Percentiles rank a stretch among this genome's conserved stretches.
Evolutionary conservation across 768 basidiomycete genomes (phyloP).

Genomic region (Infundibulicybe gibba): DNA sequence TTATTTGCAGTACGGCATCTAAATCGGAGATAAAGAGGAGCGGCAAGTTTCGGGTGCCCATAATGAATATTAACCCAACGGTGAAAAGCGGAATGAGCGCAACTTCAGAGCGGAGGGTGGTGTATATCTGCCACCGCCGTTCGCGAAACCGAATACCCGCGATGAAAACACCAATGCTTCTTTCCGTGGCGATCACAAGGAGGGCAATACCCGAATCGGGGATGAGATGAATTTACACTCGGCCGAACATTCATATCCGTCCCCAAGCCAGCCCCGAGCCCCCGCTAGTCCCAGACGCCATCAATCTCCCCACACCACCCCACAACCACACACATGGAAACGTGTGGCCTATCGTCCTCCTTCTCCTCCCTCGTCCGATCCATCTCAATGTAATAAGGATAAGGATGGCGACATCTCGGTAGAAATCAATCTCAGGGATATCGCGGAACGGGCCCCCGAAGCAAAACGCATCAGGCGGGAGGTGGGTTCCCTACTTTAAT

Average conservation of each 20-base stretch:
- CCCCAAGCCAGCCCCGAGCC: neutral
- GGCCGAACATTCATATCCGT: neutral
- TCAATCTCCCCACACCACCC: neutral
- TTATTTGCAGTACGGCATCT: neutral
- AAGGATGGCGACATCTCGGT: constrained; percentile 2
- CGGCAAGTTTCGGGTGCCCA: constrained; percentile 11
- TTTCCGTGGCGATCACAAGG: neutral
- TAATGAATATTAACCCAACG: neutral
- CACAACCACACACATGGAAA: neutral
- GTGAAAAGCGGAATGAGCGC: constrained; percentile 16
- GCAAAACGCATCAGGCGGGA: constrained; percentile 9
- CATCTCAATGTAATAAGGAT: constrained; percentile 6
- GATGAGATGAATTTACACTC: neutral
- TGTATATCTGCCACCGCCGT: constrained; percentile 21
- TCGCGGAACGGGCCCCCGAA: constrained; percentile 6
- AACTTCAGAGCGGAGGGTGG: constrained; percentile 17
- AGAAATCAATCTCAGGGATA: neutral
- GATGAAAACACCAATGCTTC: no score
- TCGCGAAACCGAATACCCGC: neutral
- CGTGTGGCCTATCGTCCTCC: no score
- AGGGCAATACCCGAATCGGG: neutral
- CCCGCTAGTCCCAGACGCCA: neutral
- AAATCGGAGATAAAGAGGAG: constrained; percentile 1
- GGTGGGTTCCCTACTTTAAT: neutral
- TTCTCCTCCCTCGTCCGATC: constrained; percentile 2